phyloP scores from a whole-genome alignment of 2,329 filamentous ascomycete species.

The Chaetomiaceae sp. region DNA sequence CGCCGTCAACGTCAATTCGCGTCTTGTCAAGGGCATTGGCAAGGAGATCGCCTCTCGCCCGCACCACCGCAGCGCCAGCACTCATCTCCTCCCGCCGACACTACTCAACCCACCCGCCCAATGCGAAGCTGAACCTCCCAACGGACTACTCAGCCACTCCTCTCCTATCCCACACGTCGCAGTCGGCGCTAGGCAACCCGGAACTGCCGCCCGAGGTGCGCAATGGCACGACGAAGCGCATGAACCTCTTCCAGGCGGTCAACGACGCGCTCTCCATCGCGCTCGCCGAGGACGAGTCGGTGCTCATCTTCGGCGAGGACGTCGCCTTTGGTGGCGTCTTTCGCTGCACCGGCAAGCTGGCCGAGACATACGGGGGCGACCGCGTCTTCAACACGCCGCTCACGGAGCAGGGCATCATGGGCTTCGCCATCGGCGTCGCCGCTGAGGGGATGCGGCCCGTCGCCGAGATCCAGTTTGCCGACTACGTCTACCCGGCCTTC shows the following conservation, averaged over 20 bases:
- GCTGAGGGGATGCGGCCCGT: slow-evolving; percentile 89
- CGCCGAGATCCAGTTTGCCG: slow-evolving; percentile 93
- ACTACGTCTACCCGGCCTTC: slow-evolving; percentile 90
- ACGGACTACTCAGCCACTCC: slow-evolving; percentile 81
- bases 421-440: slow-evolving; percentile 86
- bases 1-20: slow-evolving; percentile 16
- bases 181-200: slow-evolving; percentile 62
- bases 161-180: slow-evolving; percentile 74
- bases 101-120: slow-evolving; percentile 55
- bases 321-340: slow-evolving; percentile 97
- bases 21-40: slow-evolving; percentile 15
- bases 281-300: slow-evolving; percentile 75
- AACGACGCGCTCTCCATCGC: slow-evolving; percentile 84
- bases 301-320: slow-evolving; percentile 92
- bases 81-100: slow-evolving; percentile 9
- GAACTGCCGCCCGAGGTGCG: slow-evolving; percentile 65
- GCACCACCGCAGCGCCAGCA: neutral
- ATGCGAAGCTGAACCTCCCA: slow-evolving; percentile 71
- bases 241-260: slow-evolving; percentile 92
- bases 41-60: slow-evolving; percentile 4
- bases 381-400: slow-evolving; percentile 96
- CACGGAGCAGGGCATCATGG: slow-evolving; percentile 89
- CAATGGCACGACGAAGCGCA: slow-evolving; percentile 70
- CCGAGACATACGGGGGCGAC: slow-evolving; percentile 79
- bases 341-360: slow-evolving; percentile 84